Evolutionary conservation across 345 rosid genomes (phyloP), one percentile per base, ranked within the genome.

Genomic region (Gossypium herbaceum): DNA sequence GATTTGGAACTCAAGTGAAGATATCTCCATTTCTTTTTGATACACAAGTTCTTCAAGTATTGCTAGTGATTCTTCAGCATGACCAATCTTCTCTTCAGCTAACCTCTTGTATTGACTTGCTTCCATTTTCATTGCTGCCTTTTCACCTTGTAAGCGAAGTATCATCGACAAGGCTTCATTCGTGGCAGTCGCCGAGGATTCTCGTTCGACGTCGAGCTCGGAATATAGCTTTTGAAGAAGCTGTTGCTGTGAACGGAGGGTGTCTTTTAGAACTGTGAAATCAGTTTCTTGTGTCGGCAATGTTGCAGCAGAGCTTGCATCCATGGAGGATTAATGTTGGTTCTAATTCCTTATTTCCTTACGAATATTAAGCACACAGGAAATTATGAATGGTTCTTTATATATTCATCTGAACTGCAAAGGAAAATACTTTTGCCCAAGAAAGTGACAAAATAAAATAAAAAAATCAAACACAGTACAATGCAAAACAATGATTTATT

Each of bases 81-180:
- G 93, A 50, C 82, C 78, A 81, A 91, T 83, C 71, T 89, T 91
- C 81, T 87, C 97, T 76, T 93, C 98, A 0, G 96, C 85, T 88
- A 90, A 73, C 57, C 99, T 90, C 81, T 89, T 89, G 77, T 91
- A 95, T 52, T 95, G 99, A 76, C 83, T 90, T 0, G 99, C 90
- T 77, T 95, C 99, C 98, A 95, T 85, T 82, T 82, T 82, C 80
- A 93, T 25, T 0, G 81, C 88, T 0, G 97, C 89, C 82, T 91
- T 93, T 72, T 95, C 98, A 0, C 88, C 92, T 77, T 95, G 99
- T 75, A 95, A 77, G 3, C 97, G 90, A 44, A 95, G 79, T 8
- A 95, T 95, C 99, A 92, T 91, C 0, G 98, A 90, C 25, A 95
- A 77, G 19, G 99, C 94, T 58, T 95, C 99, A 16, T 87, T 88